These are phyloP conservation scores for Pestalotiopsis sp. DNA, from an alignment of 2,329 filamentous ascomycete species.

Conservation along the genomic window DNA sequence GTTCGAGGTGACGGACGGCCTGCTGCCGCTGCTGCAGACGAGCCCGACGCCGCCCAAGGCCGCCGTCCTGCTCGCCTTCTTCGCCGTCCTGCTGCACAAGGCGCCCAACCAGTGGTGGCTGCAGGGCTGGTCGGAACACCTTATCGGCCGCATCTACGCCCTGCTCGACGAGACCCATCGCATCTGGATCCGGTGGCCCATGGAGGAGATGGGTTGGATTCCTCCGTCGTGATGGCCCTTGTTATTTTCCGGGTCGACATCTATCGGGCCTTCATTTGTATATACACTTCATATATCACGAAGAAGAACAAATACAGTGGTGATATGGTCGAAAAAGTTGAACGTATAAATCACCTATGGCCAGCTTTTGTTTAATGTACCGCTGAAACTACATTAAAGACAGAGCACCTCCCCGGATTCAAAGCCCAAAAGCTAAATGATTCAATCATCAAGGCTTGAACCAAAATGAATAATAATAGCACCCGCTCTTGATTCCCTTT, in stretches of 20 bases:
- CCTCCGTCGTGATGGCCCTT: constrained; percentile 19
- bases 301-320: no score
- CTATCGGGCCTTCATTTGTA: neutral
- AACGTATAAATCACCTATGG: no score
- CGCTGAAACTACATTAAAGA: neutral
- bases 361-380: neutral
- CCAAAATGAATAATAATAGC: neutral
- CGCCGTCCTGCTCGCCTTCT: constrained; percentile 31
- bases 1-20: constrained; percentile 28
- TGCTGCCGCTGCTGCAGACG: constrained; percentile 2
- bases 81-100: constrained; percentile 1
- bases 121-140: constrained; percentile 9
- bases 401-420: neutral
- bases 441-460: neutral
- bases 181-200: constrained; percentile 12
- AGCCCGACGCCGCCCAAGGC: constrained; percentile 20
- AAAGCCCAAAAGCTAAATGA: neutral
- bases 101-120: constrained; percentile 4
- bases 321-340: no score
- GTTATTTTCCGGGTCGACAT: neutral
- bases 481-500: neutral
- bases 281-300: neutral
- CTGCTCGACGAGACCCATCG: constrained; percentile 9
- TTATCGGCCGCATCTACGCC: neutral
- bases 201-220: constrained; percentile 32